Evolutionary conservation across 2,329 filamentous ascomycete genomes (phyloP), one percentile per base, ranked within the genome.

Genomic region (Neocucurbitaria cava): DNA sequence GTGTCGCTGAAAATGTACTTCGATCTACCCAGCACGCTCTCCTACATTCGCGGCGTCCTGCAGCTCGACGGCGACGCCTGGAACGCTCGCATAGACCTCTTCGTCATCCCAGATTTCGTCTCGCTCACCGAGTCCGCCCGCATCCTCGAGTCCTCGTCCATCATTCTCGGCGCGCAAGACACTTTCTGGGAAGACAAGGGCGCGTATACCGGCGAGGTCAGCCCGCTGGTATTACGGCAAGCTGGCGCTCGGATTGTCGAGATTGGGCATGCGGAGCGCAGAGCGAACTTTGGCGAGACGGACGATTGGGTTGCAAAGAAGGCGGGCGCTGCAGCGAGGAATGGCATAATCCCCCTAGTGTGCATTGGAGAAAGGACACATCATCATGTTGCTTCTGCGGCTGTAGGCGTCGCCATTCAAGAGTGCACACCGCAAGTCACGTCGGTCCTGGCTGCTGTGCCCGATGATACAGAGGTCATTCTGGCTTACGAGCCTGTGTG

Each of bases 401-500:
- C 81, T 0, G 81, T 89, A 0, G 82, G 81, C 0, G 70, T 79
- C 1, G 90, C 90, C 0, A 82, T 91, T 2, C 74, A 80, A 13
- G 88, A 93, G 73, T 90, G 90, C 65, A 79, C 78, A 31, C 76
- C 78, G 4, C 90, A 94, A 74, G 81, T 96, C 51, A 80, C 81
- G 35, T 79, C 85, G 1, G 86, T 91, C 2, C 71, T 95, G 46
- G 77, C 78, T 1, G 83, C 81, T 0, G 78, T 94, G 7, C 82
- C 87, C 0, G 79, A 79, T 10, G 80, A 85, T 15, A 84, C 86
- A 0, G 88, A 92, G 43, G 83, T 95, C 5, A 84, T 94, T 6
- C 82, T 96, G 52, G 91, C 91, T 0, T 96, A 96, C 70, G 91
- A 96, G 78, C 91, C 91, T 7, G 90, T 95, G 1, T 96, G 91